Evolutionary conservation across 225 moss, liverwort and hornwort species (phyloP), one percentile per base, ranked within the genome.

Genomic region (Bryum argenteum): DNA sequence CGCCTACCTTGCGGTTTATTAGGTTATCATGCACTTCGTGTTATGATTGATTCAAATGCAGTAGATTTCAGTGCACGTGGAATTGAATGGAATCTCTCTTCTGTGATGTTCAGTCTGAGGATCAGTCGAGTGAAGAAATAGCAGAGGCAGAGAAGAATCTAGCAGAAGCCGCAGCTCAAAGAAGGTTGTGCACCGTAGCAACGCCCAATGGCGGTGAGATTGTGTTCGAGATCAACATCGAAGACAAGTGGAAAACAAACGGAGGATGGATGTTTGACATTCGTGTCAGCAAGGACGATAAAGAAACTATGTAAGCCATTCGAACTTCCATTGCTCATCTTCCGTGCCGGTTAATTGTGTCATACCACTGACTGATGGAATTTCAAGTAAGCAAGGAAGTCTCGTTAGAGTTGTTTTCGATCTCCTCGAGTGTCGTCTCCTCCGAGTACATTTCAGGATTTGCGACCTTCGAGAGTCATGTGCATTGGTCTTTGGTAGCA

Each of bases 241-340:
- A 90, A 67, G 67, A 85, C 22, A 97, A 97, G 71, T 86, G 86
- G 85, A 91, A 89, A 47, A 94, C 97, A 18, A 97, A 97, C 72
- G 97, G 97, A 67, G 97, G 97, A 20, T 97, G 97, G 97, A 94
- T 97, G 55, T 97, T 61, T 60, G 97, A 97, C 72, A 90, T 97
- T 50, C 83, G 94, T 50, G 94, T 97, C 16, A 89, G 90, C 81
- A 97, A 97, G 77, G 97, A 97, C 58, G 97, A 97, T 22, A 97
- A 84, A 75, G 97, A 97, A 74, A 97, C 97, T 21, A 79, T 91
- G 96, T 87, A 74, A 26, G 66, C 18, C 47, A 55, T 9, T 15
- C 42, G n/a, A n/a, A n/a, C 19, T 37, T 38, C 40, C 33, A 26
- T 44, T 65, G 21, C 56, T 67, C 56, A 19, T 21, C 8, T 43